Conservation (phyloP, 2,329 filamentous ascomycete genomes). For the Knufia petricola region DNA sequence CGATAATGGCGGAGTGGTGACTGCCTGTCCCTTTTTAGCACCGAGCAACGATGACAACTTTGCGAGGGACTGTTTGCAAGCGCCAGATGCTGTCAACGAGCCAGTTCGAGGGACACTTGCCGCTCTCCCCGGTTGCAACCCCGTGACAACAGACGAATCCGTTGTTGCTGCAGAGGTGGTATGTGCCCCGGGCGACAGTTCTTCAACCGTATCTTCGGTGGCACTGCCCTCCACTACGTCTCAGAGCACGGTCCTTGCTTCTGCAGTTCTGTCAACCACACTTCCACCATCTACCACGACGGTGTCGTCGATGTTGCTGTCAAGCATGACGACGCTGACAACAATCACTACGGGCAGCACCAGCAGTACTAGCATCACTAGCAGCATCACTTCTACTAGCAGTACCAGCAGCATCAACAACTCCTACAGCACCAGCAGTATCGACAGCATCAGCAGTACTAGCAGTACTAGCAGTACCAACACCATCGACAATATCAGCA, state of each 20-base stretch:
- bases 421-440: too few relatives aligned
- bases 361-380: too few relatives aligned
- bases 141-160: slow-evolving; percentile 12
- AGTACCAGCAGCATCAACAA: too few relatives aligned
- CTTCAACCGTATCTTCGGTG: background rate
- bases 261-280: background rate
- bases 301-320: background rate
- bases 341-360: background rate
- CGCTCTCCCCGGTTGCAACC: slow-evolving; percentile 24
- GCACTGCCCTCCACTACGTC: background rate
- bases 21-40: slow-evolving; percentile 46
- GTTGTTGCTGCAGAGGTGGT: background rate
- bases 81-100: slow-evolving; percentile 36
- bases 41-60: slow-evolving; percentile 45
- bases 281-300: background rate
- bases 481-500: too few relatives aligned
- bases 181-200: background rate
- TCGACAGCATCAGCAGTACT: too few relatives aligned
- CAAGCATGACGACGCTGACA: background rate
- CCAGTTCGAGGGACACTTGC: slow-evolving; percentile 17
- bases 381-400: too few relatives aligned
- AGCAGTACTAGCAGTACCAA: too few relatives aligned
- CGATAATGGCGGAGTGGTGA: slow-evolving; percentile 49
- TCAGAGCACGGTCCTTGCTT: background rate
- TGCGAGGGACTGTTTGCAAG: slow-evolving; percentile 39